Conservation (phyloP, 495 filamentous ascomycete genomes). For the Entonaema liquescens region DNA sequence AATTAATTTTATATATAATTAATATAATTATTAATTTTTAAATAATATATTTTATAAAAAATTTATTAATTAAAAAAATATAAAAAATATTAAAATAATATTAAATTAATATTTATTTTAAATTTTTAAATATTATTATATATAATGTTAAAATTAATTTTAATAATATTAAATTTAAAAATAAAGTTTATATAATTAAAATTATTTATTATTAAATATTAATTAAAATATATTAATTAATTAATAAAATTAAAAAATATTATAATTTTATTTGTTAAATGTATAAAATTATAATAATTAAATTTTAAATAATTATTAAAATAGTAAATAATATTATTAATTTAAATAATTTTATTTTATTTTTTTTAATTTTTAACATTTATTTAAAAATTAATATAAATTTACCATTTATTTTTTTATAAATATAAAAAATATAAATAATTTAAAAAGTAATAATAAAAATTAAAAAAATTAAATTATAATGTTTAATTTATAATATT, state of each 20-base stretch:
- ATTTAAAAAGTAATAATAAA: too few species aligned
- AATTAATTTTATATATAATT: background rate
- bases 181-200: too few species aligned
- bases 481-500: too few species aligned
- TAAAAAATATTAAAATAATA: background rate
- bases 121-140: background rate
- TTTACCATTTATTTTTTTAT: too few species aligned
- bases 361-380: too few species aligned
- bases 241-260: background rate
- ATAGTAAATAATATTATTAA: background rate
- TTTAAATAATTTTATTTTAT: too few species aligned
- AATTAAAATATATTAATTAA: background rate
- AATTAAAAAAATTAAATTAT: too few species aligned
- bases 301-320: background rate
- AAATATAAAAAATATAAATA: too few species aligned
- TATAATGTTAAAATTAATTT: background rate
- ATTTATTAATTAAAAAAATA: background rate
- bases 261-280: too few species aligned
- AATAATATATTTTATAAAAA: background rate
- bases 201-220: background rate
- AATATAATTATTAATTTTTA: background rate
- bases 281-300: background rate
- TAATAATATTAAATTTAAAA: too few species aligned
- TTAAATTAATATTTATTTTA: background rate
- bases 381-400: too few species aligned